Evolutionary conservation across 225 moss, liverwort and hornwort genomes (phyloP).

Genomic region (Physcomitrellopsis africana): DNA sequence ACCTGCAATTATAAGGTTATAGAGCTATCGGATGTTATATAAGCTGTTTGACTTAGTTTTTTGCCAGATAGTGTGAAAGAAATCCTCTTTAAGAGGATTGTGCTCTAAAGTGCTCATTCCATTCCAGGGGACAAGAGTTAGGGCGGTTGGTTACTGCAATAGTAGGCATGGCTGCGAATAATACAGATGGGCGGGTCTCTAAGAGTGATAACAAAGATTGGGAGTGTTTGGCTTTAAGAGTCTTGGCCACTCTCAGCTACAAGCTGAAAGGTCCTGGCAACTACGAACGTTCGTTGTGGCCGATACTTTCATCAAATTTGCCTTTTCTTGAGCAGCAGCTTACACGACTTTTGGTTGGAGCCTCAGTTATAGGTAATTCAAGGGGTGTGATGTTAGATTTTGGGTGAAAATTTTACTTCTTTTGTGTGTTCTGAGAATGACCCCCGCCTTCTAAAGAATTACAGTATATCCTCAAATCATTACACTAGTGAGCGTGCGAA

Average conservation of each 20-base stretch:
- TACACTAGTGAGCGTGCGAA: not conserved
- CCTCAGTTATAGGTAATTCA: conserved; percentile 38
- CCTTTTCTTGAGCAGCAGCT: conserved; percentile 78
- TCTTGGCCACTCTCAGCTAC: conserved; percentile 59
- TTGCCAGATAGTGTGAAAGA: not conserved
- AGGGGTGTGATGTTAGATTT: conserved; percentile 16
- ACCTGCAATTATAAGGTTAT: not conserved
- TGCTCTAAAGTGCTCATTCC: conserved; percentile 8
- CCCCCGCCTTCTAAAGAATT: conserved; percentile 5
- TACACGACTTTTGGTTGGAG: conserved; percentile 39
- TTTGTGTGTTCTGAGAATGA: not conserved
- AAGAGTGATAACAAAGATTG: conserved; percentile 40
- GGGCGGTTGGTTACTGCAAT: conserved; percentile 53
- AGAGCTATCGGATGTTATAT: not conserved
- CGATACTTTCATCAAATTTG: conserved; percentile 57
- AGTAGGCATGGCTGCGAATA: conserved; percentile 42
- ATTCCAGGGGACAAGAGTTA: conserved; percentile 50
- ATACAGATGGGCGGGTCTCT: conserved; percentile 23
- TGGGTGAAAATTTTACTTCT: conserved; percentile 10
- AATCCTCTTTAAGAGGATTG: not conserved
- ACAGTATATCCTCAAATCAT: conserved; percentile 18
- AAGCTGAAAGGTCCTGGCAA: conserved; percentile 42
- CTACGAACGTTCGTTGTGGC: conserved; percentile 66
- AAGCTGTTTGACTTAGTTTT: conserved; percentile 16
- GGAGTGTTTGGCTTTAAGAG: conserved; percentile 60